phyloP scores from a whole-genome alignment of 805 yeast species.

The Barnettozyma wickerhamii region DNA sequence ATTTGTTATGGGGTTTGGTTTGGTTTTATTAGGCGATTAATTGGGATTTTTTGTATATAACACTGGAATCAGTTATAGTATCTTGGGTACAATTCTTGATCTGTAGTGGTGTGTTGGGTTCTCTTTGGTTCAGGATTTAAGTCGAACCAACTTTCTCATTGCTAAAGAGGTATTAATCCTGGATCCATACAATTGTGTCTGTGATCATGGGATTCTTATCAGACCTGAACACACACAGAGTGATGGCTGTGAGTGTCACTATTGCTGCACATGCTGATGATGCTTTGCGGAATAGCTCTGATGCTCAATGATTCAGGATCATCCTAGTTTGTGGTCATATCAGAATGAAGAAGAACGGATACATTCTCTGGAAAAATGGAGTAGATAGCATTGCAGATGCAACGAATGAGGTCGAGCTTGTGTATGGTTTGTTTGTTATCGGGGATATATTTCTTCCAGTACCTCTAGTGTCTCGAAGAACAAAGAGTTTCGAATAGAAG shows the following conservation, averaged over 20 bases:
- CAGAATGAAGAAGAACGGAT: neutral
- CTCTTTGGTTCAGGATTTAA: too few species aligned
- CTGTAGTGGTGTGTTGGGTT: neutral
- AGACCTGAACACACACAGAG: too few species aligned
- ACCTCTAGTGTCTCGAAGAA: neutral
- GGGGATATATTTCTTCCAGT: neutral
- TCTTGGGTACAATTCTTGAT: neutral
- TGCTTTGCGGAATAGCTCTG: too few species aligned
- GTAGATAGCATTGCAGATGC: neutral
- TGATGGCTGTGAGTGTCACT: too few species aligned
- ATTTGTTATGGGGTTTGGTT: neutral
- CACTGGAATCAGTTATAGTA: too few species aligned
- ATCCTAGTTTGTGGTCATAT: too few species aligned
- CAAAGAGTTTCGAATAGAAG: neutral
- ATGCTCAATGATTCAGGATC: too few species aligned
- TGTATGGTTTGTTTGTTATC: neutral
- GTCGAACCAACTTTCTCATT: too few species aligned
- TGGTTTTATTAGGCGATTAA: neutral
- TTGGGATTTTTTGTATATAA: constrained; percentile 1
- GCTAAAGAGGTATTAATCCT: too few species aligned
- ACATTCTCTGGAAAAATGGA: neutral
- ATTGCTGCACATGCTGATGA: too few species aligned
- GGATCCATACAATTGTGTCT: too few species aligned
- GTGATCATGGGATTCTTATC: too few species aligned
- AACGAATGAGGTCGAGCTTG: neutral